Base-by-base conservation (phyloP, 2,329 filamentous ascomycete genomes). In the Trematosphaeria pertusa region DNA sequence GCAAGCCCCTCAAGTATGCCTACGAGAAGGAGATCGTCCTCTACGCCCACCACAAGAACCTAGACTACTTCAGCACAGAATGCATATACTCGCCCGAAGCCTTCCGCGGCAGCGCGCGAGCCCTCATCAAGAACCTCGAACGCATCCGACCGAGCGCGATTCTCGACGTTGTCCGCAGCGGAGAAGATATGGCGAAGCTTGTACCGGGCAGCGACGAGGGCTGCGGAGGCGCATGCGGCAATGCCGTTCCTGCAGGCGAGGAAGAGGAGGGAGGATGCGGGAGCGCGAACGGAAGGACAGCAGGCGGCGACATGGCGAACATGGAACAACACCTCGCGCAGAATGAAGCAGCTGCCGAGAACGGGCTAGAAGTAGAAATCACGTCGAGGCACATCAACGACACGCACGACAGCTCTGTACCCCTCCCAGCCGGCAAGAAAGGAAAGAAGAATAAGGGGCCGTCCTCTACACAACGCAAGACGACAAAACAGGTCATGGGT, bases 21-120 rank as follows among this genome's bases (percentile, higher is more conserved):
- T 99, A 97, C 68, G 94, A 99, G 70, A 99, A 99, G 75, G 94
- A 99, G 70, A 99, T 99, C 58, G 94, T 99, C 14, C 80, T 99
- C 5, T 99, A 99, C 69, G 94, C 94, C 4, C 90, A 97, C 68
- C 91, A 99, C 77, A 96, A 94, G 74, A 92, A 92, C 71, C 80
- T 99, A 54, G 92, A 97, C 69, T 99, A 99, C 74, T 99, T 99
- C 74, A 96, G 87, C 64, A 99, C 94, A 0, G 94, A 99, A 74
- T 99, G 94, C 78, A 91, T 99, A 50, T 99, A 99, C 77, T 96
- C 91, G 43, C 94, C 94, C 0, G 94, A 99, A 73, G 94, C 94
- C 2, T 99, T 99, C 68, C 83, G 94, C 48, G 94, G 94, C 3
- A 96, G 90, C 58, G 94, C 94, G 2, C 83, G 94, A 54, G 89